Evolutionary conservation across 1,284 basidiomycete species (phyloP).

Genomic region (Retiboletus flavoniger): DNA sequence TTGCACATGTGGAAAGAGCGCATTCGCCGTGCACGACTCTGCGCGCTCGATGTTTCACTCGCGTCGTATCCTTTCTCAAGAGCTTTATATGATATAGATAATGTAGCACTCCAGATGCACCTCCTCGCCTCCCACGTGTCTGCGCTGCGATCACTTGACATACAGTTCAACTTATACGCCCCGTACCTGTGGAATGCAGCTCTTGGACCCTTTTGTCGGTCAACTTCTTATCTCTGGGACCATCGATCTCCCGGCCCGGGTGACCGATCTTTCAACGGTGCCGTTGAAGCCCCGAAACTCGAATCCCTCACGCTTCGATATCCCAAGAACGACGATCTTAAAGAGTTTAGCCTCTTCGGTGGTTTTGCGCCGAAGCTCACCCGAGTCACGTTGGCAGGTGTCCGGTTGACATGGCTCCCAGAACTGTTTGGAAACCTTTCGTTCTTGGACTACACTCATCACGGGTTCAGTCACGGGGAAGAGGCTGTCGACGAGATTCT

Average conservation of each 20-base stretch:
- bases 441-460: conserved; percentile 62
- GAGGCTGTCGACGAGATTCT: conserved; percentile 49
- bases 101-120: conserved; percentile 60
- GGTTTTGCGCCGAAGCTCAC: conserved; percentile 58
- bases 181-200: conserved; percentile 66
- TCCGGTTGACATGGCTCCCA: conserved; percentile 59
- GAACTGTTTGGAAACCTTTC: conserved; percentile 59
- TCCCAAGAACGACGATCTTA: conserved; percentile 62
- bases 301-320: conserved; percentile 59
- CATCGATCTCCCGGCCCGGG: conserved; percentile 14
- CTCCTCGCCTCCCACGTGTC: conserved; percentile 48
- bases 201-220: conserved; percentile 47
- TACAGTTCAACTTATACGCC: conserved; percentile 53
- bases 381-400: conserved; percentile 56
- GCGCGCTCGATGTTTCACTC: conserved; percentile 57
- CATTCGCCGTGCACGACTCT: conserved; percentile 55
- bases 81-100: conserved; percentile 40
- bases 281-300: conserved; percentile 41
- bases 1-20: conserved; percentile 59
- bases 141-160: conserved; percentile 59
- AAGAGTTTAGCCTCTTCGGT: conserved; percentile 62
- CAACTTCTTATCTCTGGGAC: conserved; percentile 28
- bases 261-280: conserved; percentile 4
- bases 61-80: conserved; percentile 29
- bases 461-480: conserved; percentile 49